Evolutionary conservation across 148 eudicot genomes (phyloP).

Genomic region (Vaccinium corymbosum): DNA sequence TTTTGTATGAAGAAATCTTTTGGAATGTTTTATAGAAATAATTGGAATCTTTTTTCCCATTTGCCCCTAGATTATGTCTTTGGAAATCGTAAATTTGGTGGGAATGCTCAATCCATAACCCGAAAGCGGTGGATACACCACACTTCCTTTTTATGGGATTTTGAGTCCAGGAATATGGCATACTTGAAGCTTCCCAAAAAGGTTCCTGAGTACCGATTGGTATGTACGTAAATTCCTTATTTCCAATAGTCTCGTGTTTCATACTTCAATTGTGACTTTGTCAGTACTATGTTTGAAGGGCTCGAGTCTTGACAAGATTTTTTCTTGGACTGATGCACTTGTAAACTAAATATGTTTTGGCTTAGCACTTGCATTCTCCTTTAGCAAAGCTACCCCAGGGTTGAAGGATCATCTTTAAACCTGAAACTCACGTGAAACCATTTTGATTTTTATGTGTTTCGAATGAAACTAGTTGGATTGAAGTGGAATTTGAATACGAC

Average conservation of each 20-base stretch:
- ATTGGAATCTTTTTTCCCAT: background rate
- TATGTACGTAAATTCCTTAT: slow-evolving; percentile 17
- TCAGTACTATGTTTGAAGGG: background rate
- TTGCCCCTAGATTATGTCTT: slow-evolving; percentile 68
- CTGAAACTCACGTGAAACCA: background rate
- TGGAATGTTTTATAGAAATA: background rate
- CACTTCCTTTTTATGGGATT: slow-evolving; percentile 93
- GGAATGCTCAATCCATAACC: slow-evolving; percentile 90
- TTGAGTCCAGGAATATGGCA: slow-evolving; percentile 58
- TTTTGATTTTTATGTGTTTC: background rate
- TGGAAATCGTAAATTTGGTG: slow-evolving; percentile 85
- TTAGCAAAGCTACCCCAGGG: background rate
- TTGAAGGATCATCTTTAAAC: background rate
- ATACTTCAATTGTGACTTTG: background rate
- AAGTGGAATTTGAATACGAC: background rate
- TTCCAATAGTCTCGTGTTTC: background rate
- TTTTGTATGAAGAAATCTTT: background rate
- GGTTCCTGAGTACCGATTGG: slow-evolving; percentile 77
- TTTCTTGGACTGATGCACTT: background rate
- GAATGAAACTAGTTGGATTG: background rate
- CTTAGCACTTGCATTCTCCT: background rate
- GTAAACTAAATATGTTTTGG: background rate
- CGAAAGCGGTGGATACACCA: slow-evolving; percentile 90
- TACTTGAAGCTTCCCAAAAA: slow-evolving; percentile 73
- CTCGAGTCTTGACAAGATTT: background rate